phyloP scores from a whole-genome alignment of 768 basidiomycete species.

The Myochromella boudieri region DNA sequence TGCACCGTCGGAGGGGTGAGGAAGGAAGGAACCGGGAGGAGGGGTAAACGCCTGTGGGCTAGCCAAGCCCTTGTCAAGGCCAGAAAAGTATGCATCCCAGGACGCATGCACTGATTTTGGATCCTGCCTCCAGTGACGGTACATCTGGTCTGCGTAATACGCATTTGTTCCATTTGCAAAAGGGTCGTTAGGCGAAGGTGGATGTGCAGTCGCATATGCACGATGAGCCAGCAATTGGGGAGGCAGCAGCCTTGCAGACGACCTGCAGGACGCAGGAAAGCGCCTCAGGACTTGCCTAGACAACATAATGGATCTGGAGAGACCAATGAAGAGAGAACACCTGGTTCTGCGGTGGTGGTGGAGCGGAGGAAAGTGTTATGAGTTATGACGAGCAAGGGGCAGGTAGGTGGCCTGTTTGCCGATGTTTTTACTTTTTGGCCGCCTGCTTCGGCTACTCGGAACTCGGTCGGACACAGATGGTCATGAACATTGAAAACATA shows the following conservation, averaged over 20 bases:
- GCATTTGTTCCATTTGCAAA: constrained; percentile 95
- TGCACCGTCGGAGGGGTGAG: constrained; percentile 75
- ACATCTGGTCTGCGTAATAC: constrained; percentile 98
- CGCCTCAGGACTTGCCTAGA: constrained; percentile 34
- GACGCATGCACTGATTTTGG: constrained; percentile 90
- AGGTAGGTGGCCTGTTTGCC: not conserved
- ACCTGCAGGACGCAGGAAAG: constrained; percentile 23
- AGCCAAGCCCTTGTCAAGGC: constrained; percentile 84
- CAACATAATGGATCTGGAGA: constrained; percentile 23
- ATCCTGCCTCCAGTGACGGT: constrained; percentile 87
- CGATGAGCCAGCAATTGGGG: constrained; percentile 19
- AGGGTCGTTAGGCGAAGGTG: constrained; percentile 75
- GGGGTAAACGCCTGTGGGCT: constrained; percentile 82
- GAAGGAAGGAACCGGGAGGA: constrained; percentile 66
- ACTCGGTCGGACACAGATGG: constrained; percentile 7
- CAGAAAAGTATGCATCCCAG: constrained; percentile 93
- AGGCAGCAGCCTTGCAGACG: constrained; percentile 14
- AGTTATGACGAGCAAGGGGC: constrained; percentile 4
- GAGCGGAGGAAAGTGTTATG: not conserved
- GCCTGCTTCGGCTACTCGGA: constrained; percentile 8
- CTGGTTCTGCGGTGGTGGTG: constrained; percentile 5
- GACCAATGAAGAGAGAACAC: constrained; percentile 1
- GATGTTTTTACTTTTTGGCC: constrained; percentile 1
- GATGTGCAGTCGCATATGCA: constrained; percentile 42
- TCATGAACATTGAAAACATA: too few relatives aligned